These are phyloP conservation scores for Scolecobasidium constrictum DNA, from an alignment of 2,329 filamentous ascomycete genomes.

Conservation along the genomic window DNA sequence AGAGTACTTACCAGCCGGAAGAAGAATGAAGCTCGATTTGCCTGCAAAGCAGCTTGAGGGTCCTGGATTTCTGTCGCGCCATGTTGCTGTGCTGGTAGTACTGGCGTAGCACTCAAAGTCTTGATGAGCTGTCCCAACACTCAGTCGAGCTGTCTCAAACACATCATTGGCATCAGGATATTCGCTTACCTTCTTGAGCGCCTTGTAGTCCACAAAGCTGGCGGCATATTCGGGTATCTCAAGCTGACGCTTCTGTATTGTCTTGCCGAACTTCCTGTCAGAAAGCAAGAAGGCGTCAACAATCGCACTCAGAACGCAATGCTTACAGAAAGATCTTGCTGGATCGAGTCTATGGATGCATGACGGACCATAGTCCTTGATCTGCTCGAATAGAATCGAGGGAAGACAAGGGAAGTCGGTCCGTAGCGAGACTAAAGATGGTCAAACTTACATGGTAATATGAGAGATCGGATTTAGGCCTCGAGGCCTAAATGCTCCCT, in stretches of 20 bases:
- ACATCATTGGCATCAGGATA: not conserved
- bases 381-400: too few species aligned
- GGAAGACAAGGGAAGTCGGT: not conserved
- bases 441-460: not conserved
- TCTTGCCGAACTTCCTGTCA: slow-evolving; percentile 96
- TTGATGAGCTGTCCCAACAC: slow-evolving; percentile 71
- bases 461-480: not conserved
- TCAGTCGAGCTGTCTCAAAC: slow-evolving; percentile 16
- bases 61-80: slow-evolving; percentile 41
- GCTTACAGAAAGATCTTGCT: not conserved
- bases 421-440: not conserved
- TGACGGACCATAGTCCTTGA: not conserved
- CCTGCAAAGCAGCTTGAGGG: slow-evolving; percentile 81
- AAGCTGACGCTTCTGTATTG: slow-evolving; percentile 97
- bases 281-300: not conserved
- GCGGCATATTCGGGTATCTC: slow-evolving; percentile 98
- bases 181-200: slow-evolving; percentile 79
- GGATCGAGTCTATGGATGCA: slow-evolving; percentile 4
- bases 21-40: slow-evolving; percentile 98
- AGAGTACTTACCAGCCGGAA: slow-evolving; percentile 68
- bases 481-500: not conserved
- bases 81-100: slow-evolving; percentile 66
- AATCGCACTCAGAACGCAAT: not conserved
- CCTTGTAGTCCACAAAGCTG: slow-evolving; percentile 99
- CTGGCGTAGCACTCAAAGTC: slow-evolving; percentile 85